A percentile compares a stretch with the other conserved stretches of the same genome.
These are phyloP conservation scores for Candida maris DNA, from an alignment of 805 yeast genomes.

Conservation along the genomic window DNA sequence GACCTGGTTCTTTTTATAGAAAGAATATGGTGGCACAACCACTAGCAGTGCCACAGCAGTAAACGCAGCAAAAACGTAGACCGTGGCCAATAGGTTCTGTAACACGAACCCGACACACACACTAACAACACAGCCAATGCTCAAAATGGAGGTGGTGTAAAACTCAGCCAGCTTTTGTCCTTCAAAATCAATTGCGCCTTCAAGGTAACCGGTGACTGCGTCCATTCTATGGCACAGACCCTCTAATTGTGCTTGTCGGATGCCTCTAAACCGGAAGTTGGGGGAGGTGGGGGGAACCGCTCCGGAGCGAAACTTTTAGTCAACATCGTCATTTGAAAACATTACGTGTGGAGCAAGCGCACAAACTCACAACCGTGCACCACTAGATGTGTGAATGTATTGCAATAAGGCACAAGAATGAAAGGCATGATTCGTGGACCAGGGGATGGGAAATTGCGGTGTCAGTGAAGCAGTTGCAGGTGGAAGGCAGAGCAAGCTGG, in stretches of 20 bases:
- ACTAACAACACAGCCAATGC: slow-evolving; percentile 36
- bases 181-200: slow-evolving; percentile 44
- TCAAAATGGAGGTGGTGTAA: slow-evolving; percentile 26
- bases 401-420: no score
- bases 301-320: no score
- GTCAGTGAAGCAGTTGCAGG: no score
- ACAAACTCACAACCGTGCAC: no score
- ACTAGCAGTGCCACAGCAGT: slow-evolving; percentile 33
- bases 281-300: not conserved
- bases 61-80: slow-evolving; percentile 38
- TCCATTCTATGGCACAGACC: slow-evolving; percentile 14
- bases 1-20: slow-evolving; percentile 47
- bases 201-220: slow-evolving; percentile 17
- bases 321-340: no score
- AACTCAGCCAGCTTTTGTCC: slow-evolving; percentile 47
- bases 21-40: slow-evolving; percentile 58
- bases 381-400: no score
- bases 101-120: slow-evolving; percentile 45
- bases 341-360: no score
- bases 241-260: no score
- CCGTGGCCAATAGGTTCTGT: slow-evolving; percentile 39
- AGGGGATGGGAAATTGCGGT: no score
- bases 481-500: no score
- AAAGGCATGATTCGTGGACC: no score
- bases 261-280: not conserved